Percentiles rank a stretch among this genome's conserved stretches.
These are phyloP conservation scores for Colletotrichum viniferum DNA, from an alignment of 2,329 filamentous ascomycete species.

Conservation along the genomic window DNA sequence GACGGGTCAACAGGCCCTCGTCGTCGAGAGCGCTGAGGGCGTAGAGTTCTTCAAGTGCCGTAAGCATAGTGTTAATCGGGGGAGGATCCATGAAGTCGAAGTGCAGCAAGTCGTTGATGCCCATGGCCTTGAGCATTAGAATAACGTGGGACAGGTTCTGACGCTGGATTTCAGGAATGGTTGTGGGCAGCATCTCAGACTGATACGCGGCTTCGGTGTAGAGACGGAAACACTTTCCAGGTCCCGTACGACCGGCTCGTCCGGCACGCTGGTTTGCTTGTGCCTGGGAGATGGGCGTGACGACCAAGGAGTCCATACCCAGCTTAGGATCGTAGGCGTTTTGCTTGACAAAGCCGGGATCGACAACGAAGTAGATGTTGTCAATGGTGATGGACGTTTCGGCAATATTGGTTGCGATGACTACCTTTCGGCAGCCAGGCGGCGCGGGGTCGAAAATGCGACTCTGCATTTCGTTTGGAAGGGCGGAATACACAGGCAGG, in stretches of 20 bases:
- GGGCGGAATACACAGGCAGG: constrained; percentile 91
- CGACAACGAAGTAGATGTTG: constrained; percentile 95
- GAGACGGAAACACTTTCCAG: constrained; percentile 92
- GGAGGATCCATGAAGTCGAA: constrained; percentile 99
- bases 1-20: constrained; percentile 88
- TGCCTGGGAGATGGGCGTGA: constrained; percentile 95
- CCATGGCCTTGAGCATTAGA: constrained; percentile 98
- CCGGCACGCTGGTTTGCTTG: constrained; percentile 95
- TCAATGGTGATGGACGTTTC: constrained; percentile 99
- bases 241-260: constrained; percentile 90
- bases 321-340: constrained; percentile 97
- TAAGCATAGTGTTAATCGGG: constrained; percentile 96
- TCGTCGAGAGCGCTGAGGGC: constrained; percentile 91
- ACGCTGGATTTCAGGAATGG: constrained; percentile 94
- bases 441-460: constrained; percentile 94
- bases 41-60: constrained; percentile 93
- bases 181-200: constrained; percentile 95
- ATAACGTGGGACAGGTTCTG: constrained; percentile 94
- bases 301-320: constrained; percentile 95
- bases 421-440: constrained; percentile 84
- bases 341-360: constrained; percentile 97
- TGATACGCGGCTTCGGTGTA: constrained; percentile 97
- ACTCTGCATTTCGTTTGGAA: constrained; percentile 93
- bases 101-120: constrained; percentile 94
- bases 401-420: constrained; percentile 98